Evolutionary conservation across 495 filamentous ascomycete genomes (phyloP), one percentile per base, ranked within the genome.

Genomic region (Penicillium subrubescens): DNA sequence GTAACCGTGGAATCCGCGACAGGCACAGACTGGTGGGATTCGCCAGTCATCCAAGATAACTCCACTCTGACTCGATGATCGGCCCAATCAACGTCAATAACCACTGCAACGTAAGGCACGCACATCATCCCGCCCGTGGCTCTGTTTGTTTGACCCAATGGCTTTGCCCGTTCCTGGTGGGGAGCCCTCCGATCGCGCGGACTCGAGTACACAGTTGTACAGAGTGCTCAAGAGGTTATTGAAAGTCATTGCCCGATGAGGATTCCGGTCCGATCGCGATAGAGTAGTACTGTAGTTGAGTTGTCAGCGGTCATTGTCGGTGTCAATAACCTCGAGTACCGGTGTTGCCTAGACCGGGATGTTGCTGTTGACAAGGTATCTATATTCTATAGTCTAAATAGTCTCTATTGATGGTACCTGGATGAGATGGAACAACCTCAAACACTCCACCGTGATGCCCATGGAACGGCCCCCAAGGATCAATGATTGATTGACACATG

Each of bases 121-220:
- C 66, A 71, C 71, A 79, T 74, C 75, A 76, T 75, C 71, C 68
- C 71, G 67, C 64, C 71, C 71, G 71, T 72, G 73, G 71, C 66
- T 73, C 59, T 62, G 69, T 48, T 69, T 73, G 70, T 68, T 69
- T 71, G 71, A 67, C 63, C 72, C 73, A 71, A 59, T 71, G 69
- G 60, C 69, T 68, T 57, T 53, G 48, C 55, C 64, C 62, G 68
- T 31, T 70, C 31, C 68, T 54, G 62, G 59, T 52, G 69, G 63
- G 64, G 59, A 60, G 62, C 14, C 43, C 60, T 64, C 65, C 59
- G 63, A 63, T 68, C 68, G 44, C 39, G 63, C 35, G 33, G 25
- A 44, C 43, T 44, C 19, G n/a, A 44, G 43, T 3, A 48, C 44
- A 23, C 21, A 7, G 44, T 48, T 44, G 39, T 43, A 17, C 39